Evolutionary conservation across 192 early-diverging fungal species (phyloP), one percentile per base, ranked within the genome.

Genomic region (Polychytrium aggregatum): DNA sequence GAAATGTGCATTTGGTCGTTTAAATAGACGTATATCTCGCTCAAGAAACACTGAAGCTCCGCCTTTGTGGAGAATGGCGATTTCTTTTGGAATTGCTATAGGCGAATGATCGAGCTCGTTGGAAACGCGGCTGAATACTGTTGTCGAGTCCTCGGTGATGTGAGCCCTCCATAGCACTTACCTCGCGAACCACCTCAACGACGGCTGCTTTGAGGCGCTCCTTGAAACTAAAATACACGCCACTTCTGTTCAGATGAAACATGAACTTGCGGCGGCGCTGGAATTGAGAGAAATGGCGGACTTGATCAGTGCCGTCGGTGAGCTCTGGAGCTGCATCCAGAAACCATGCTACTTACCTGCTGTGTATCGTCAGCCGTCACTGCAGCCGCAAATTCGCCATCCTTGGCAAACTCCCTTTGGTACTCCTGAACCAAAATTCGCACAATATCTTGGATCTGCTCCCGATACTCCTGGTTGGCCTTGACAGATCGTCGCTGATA

Each of bases 231-330:
- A 75, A 79, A 45, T 79, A 79, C 2, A 64, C 62, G 5, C 77
- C 77, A 45, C 62, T 73, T 35, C 65, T 68, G 62, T 79, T 79
- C 41, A 79, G 42, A 59, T 78, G 73, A 39, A 62, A 79, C 40
- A 79, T 42, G 48, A 79, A 77, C 48, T 59, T 52, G 41, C 73
- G 75, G 59, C 62, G 67, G 5, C 68, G 34, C 68, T 77, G 37
- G 18, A 45, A 14, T 30, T 18, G 25, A 33, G 13, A 18, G 28
- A 41, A n/a, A n/a, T n/a, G n/a, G n/a, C n/a, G n/a, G n/a, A n/a
- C n/a, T n/a, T n/a, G n/a, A n/a, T n/a, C n/a, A n/a, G n/a, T n/a
- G n/a, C n/a, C n/a, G n/a, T n/a, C n/a, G n/a, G n/a, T n/a, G n/a
- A n/a, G n/a, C n/a, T n/a, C n/a, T n/a, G n/a, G n/a, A n/a, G n/a